These are phyloP conservation scores for Citrus reticulata DNA, from an alignment of 345 rosid genomes.

Conservation along the genomic window DNA sequence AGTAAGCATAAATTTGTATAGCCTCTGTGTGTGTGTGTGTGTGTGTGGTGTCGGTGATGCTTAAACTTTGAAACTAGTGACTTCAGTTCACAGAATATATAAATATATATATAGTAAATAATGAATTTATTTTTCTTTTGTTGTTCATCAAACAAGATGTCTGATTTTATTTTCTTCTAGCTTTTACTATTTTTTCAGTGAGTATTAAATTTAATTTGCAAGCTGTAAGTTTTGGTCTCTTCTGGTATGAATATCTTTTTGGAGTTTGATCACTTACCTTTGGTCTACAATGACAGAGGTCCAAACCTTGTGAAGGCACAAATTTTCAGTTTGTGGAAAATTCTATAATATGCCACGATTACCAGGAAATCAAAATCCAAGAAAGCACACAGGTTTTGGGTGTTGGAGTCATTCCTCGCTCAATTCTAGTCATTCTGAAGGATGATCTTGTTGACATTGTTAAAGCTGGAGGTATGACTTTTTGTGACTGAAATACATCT, in stretches of 20 bases:
- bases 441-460: conserved; percentile 96
- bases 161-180: not conserved
- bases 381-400: conserved; percentile 87
- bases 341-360: conserved; percentile 74
- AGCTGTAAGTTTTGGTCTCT: not conserved
- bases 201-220: not conserved
- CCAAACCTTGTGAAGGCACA: conserved; percentile 74
- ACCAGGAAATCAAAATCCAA: conserved; percentile 95
- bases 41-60: not conserved
- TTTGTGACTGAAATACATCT: not conserved
- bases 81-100: no score
- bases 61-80: not conserved
- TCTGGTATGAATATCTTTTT: not conserved
- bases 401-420: conserved; percentile 95
- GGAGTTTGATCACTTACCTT: not conserved
- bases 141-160: not conserved
- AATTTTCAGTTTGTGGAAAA: conserved; percentile 63
- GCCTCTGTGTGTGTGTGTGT: not conserved
- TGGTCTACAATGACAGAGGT: conserved; percentile 42
- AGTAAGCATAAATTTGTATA: not conserved
- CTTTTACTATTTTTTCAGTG: not conserved
- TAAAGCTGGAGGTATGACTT: conserved; percentile 87
- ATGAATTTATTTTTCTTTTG: not conserved
- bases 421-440: conserved; percentile 65
- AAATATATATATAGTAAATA: not conserved